Conservation (phyloP, 495 filamentous ascomycete genomes). For the Thozetella sp. region DNA sequence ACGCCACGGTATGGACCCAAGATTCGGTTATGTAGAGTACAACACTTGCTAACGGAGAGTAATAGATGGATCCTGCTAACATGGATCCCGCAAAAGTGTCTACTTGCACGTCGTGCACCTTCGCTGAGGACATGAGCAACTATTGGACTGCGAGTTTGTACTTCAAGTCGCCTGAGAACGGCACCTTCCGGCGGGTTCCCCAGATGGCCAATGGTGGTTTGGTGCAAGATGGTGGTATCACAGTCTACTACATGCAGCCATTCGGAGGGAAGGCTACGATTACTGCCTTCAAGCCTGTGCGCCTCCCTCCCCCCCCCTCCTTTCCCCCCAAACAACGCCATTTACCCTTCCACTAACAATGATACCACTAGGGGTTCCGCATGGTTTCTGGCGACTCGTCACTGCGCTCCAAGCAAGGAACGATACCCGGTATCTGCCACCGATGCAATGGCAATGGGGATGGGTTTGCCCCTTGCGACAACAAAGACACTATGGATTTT, state of each 20-base stretch:
- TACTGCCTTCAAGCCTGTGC: constrained; percentile 46
- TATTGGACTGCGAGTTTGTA: constrained; percentile 46
- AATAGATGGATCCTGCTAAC: constrained; percentile 28
- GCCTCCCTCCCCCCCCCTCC: constrained; percentile 27
- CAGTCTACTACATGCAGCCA: constrained; percentile 49
- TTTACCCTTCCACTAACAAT: constrained; percentile 28
- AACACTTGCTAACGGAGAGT: constrained; percentile 6
- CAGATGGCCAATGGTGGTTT: constrained; percentile 44
- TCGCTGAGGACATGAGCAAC: constrained; percentile 41
- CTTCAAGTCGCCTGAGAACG: constrained; percentile 36
- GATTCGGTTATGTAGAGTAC: no score
- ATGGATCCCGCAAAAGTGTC: constrained; percentile 37
- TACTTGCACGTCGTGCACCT: constrained; percentile 40
- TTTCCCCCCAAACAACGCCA: no score
- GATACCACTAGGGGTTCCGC: constrained; percentile 17
- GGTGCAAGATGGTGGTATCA: constrained; percentile 39
- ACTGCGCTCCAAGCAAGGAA: no score
- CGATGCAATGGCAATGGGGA: no score
- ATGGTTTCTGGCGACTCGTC: no score
- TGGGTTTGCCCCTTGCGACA: no score
- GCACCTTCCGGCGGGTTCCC: constrained; percentile 36
- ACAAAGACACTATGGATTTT: constrained; percentile 19
- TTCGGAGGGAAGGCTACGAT: constrained; percentile 37
- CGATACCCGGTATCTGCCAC: no score
- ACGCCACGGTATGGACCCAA: no score